These are phyloP conservation scores for Trametes punicea DNA, from an alignment of 768 basidiomycete genomes.

Conservation along the genomic window DNA sequence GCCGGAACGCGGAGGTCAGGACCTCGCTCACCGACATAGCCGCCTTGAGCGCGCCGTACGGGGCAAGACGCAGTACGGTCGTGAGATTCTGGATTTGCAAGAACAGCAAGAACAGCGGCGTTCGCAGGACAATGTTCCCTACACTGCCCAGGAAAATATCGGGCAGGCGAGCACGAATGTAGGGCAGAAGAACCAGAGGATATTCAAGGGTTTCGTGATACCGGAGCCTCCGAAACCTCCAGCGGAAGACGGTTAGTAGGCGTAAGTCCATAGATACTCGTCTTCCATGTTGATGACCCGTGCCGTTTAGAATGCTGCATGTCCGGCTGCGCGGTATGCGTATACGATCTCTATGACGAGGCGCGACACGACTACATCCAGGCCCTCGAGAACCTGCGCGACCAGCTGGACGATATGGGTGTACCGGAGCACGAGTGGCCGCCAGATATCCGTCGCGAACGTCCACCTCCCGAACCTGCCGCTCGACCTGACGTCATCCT, in stretches of 20 bases:
- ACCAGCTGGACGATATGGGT: conserved; percentile 42
- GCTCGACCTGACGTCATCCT: conserved; percentile 37
- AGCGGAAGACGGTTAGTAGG: conserved; percentile 54
- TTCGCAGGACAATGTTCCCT: conserved; percentile 22
- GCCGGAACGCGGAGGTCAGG: conserved; percentile 48
- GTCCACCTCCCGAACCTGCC: conserved; percentile 17
- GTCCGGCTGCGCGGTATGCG: conserved; percentile 91
- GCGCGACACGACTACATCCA: conserved; percentile 59
- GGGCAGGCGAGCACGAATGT: conserved; percentile 3
- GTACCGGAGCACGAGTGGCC: conserved; percentile 72
- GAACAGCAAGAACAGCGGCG: background rate
- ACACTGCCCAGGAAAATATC: background rate
- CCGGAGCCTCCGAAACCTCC: conserved; percentile 63
- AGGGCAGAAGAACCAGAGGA: conserved; percentile 20
- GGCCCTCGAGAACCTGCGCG: conserved; percentile 47
- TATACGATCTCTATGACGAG: conserved; percentile 85
- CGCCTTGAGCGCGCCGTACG: conserved; percentile 54
- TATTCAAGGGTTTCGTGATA: conserved; percentile 54
- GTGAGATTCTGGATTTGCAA: conserved; percentile 4
- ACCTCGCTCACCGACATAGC: conserved; percentile 54
- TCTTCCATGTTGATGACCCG: background rate
- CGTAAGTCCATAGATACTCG: background rate
- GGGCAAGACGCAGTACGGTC: conserved; percentile 38
- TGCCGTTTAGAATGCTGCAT: conserved; percentile 80
- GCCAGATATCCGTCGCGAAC: conserved; percentile 35